Evolutionary conservation across 441 rosid species (phyloP).

Genomic region (Viola pubescens): DNA sequence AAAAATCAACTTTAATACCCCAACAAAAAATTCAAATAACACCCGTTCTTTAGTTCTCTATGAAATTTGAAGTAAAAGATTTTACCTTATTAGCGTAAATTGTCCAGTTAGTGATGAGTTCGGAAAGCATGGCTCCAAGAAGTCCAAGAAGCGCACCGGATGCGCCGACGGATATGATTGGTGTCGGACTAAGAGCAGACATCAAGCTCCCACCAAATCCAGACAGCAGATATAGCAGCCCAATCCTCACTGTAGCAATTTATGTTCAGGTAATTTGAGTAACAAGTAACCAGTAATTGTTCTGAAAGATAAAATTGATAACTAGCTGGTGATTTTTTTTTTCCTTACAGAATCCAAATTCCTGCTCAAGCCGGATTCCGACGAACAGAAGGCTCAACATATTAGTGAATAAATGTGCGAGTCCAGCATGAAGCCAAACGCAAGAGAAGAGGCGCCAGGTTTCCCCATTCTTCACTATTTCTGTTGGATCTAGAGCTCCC

Average conservation of each 20-base stretch:
- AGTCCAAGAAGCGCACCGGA: slow-evolving; percentile 85
- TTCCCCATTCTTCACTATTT: slow-evolving; percentile 35
- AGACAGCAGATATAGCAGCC: slow-evolving; percentile 49
- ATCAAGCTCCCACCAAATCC: slow-evolving; percentile 78
- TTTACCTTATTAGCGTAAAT: slow-evolving; percentile 69
- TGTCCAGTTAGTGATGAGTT: slow-evolving; percentile 80
- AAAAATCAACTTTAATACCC: no score
- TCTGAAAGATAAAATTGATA: neutral
- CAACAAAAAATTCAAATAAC: no score
- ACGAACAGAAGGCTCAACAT: slow-evolving; percentile 66
- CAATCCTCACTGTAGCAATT: slow-evolving; percentile 50
- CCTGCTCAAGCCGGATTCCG: slow-evolving; percentile 62
- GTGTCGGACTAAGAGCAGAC: slow-evolving; percentile 39
- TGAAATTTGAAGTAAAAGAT: neutral
- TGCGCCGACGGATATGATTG: slow-evolving; percentile 63
- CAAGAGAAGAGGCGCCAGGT: slow-evolving; percentile 66
- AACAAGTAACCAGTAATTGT: neutral
- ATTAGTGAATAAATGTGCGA: slow-evolving; percentile 51
- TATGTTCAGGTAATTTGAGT: slow-evolving; percentile 3
- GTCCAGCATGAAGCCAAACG: slow-evolving; percentile 80
- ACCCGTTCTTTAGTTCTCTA: no score
- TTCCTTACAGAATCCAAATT: slow-evolving; percentile 71
- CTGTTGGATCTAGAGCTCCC: slow-evolving; percentile 57
- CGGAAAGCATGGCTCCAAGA: slow-evolving; percentile 82
- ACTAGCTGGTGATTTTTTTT: neutral